phyloP scores from a whole-genome alignment of 805 yeast genomes.

The Pichia deserticola region DNA sequence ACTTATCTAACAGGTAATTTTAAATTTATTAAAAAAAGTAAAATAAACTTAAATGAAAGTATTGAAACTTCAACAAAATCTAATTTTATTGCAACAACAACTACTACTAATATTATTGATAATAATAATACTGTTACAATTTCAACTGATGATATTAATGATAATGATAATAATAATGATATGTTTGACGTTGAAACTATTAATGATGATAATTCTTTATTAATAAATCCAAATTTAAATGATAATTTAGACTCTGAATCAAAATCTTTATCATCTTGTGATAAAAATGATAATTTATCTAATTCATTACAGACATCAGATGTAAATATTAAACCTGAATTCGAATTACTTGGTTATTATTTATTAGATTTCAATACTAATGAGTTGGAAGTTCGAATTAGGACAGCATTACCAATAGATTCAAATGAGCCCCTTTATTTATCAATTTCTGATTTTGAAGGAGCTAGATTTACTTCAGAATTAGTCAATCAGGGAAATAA shows the following conservation, averaged over 20 bases:
- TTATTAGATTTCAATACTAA: neutral
- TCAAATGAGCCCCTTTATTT: neutral
- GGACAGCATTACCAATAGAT: neutral
- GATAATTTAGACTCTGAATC: no score
- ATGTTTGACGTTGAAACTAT: neutral
- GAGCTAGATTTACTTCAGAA: neutral
- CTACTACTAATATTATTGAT: no score
- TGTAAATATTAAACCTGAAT: neutral
- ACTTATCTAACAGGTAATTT: neutral
- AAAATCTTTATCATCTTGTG: no score
- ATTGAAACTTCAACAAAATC: no score
- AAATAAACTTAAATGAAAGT: neutral
- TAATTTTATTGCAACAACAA: no score
- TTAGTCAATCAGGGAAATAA: neutral
- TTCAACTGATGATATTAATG: no score
- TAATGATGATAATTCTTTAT: neutral
- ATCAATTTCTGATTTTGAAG: neutral
- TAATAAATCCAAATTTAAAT: no score
- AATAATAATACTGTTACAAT: no score
- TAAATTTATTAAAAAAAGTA: neutral
- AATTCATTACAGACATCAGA: no score
- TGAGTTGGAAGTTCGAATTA: conserved; percentile 3
- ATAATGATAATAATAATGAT: neutral
- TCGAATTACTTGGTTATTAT: conserved; percentile 1
- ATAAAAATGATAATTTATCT: no score